phyloP scores from a whole-genome alignment of 148 eudicot genomes.

The Fagopyrum homotropicum region DNA sequence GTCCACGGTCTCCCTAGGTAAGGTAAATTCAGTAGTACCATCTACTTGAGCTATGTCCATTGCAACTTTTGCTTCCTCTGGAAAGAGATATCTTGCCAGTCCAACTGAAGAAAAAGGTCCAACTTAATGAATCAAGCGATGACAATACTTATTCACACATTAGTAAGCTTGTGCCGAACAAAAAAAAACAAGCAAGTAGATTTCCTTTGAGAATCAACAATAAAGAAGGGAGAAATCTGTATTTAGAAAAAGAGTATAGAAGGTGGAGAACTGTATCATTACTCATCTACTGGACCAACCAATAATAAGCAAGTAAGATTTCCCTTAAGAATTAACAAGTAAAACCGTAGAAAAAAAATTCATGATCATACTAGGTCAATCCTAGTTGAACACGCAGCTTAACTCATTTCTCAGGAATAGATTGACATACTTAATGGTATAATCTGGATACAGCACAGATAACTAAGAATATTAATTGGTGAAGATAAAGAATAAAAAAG shows the following conservation, averaged over 20 bases:
- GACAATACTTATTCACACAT: not conserved
- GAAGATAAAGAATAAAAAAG: not conserved
- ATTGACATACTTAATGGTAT: not conserved
- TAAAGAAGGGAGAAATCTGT: not conserved
- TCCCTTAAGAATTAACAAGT: not conserved
- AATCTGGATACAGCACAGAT: not conserved
- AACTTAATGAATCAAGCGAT: not conserved
- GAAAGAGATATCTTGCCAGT: slow-evolving; percentile 70
- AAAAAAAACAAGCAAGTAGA: not conserved
- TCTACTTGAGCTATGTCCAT: slow-evolving; percentile 98
- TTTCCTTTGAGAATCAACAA: no score
- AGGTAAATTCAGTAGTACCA: slow-evolving; percentile 63
- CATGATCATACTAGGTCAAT: not conserved
- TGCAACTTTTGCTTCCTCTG: slow-evolving; percentile 87
- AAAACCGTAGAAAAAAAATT: not conserved
- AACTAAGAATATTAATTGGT: not conserved
- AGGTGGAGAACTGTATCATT: not conserved
- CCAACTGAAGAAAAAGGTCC: slow-evolving; percentile 47
- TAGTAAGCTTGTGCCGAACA: not conserved
- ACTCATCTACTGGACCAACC: not conserved
- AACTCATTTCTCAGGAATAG: not conserved
- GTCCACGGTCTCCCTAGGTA: slow-evolving; percentile 60
- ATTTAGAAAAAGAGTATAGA: not conserved
- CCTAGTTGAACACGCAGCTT: not conserved
- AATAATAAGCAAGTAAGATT: not conserved